Evolutionary conservation across 495 filamentous ascomycete genomes (phyloP), one percentile per base, ranked within the genome.

Genomic region (Xylona heveae): DNA sequence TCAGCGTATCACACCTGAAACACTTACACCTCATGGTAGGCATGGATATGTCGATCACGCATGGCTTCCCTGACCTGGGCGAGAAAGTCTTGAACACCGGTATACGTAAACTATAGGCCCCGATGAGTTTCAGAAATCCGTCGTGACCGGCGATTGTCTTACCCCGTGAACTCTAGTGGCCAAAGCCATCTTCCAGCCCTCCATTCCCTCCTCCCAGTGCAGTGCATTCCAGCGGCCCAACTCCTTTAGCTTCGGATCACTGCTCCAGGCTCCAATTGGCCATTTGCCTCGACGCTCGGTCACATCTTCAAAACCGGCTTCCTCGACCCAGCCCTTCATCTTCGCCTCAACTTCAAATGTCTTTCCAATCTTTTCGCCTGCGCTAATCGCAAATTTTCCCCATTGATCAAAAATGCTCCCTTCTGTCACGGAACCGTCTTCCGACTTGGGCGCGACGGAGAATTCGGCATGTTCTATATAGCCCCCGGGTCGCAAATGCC

Each of bases 231-330:
- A 70, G 36, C 58, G 53, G 40, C 74, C 74, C 15, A 78, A 64
- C 37, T 64, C 60, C 45, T 73, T 76, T 42, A 76, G 42, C 10
- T 59, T 53, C 24, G 57, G 61, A 36, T 78, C 69, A 42, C 54
- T 64, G 5, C 72, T 57, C 75, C 76, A 80, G 1, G 62, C 58
- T 1, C 72, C 72, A 35, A 75, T 57, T 6, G 74, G 76, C 39
- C 75, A 55, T 31, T 75, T 71, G 37, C 70, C 70, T 5, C 57
- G 43, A 13, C 52, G 53, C 39, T 74, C 65, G 13, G 57, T 56
- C 12, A 74, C 58, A 32, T 74, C 66, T 17, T 58, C 46, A 39
- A 70, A 74, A n/a, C 68, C 68, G 12, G 55, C 62, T 8, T 66
- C 49, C 24, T 35, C 30, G 28, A 57, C 3, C 4, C 16, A 14